Base-by-base conservation (phyloP, 192 early-diverging fungal genomes). In the Bifiguratus adelaidae region DNA sequence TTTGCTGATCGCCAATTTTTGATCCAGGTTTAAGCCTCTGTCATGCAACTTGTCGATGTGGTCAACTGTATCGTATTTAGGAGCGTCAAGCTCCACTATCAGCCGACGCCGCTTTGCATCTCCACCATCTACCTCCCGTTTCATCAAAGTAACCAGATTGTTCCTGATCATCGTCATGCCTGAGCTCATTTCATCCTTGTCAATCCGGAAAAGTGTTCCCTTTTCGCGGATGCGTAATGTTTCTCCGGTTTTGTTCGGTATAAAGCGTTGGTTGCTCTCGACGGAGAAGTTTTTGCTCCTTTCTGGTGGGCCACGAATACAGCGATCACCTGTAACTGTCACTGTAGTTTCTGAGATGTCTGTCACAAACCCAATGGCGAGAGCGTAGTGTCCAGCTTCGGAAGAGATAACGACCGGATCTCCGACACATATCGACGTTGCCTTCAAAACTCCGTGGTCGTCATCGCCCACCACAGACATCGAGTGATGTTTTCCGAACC, bases 331-430 rank as follows among this genome's bases (percentile, higher is more conserved):
- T 0, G 68, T 54, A 4, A 92, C 55, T 1, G 58, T 69, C 1
- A 91, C 55, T 16, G 56, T 52, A 18, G 48, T 60, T 21, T 56
- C 44, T 16, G 65, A 54, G 5, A 88, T 29, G 1, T 77, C 73
- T 6, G 57, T 49, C 3, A 95, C 71, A 48, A 77, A 86, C 0
- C 93, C 93, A 15, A 83, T 72, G 0, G 81, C 82, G 3, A 97
- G 41, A 4, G 83, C 82, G 48, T 78, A 80, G 32, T 89, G 82
- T 0, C 77, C 79, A 3, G 55, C 48, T 41, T 86, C 82, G 4
- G 76, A 80, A 0, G 93, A 94, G 6, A 97, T 64, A 0, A 91
- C 77, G 18, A 97, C 70, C 0, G 81, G 78, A 44, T 97, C 93
- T 8, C 86, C 87, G 0, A 78, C 68, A n/a, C n/a, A n/a, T n/a